phyloP scores from a whole-genome alignment of 2,329 filamentous ascomycete species.

The Cordyceps cateniannulata region DNA sequence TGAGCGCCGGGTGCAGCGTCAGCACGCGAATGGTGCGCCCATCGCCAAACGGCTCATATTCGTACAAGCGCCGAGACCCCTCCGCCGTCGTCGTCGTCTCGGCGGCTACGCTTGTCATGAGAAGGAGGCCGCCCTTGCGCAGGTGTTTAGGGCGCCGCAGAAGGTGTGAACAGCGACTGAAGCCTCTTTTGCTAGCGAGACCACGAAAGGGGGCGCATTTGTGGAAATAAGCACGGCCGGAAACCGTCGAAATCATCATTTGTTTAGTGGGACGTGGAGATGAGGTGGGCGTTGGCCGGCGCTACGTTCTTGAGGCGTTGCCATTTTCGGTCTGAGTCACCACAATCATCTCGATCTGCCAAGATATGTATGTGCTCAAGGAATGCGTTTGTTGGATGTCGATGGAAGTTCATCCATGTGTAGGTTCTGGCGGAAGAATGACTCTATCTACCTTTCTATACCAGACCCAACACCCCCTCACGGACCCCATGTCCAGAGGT shows the following conservation, averaged over 20 bases:
- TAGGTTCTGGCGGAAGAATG: too few relatives aligned
- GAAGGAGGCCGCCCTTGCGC: neutral
- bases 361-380: neutral
- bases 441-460: too few relatives aligned
- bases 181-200: neutral
- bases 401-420: too few relatives aligned
- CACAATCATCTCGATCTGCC: neutral
- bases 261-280: neutral
- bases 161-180: neutral
- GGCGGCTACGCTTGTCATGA: neutral
- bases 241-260: neutral
- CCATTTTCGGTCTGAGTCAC: neutral
- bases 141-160: neutral
- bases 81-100: too few relatives aligned
- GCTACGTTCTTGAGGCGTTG: neutral
- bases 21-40: constrained; percentile 1
- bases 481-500: too few relatives aligned
- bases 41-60: constrained; percentile 3
- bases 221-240: neutral
- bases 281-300: neutral
- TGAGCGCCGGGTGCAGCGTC: constrained; percentile 1
- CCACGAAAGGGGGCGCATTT: neutral
- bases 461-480: too few relatives aligned
- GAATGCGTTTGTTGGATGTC: too few relatives aligned
- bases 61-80: neutral